Evolutionary conservation across 2,329 filamentous ascomycete genomes (phyloP).

Genomic region (Dactylonectria estremocensis): DNA sequence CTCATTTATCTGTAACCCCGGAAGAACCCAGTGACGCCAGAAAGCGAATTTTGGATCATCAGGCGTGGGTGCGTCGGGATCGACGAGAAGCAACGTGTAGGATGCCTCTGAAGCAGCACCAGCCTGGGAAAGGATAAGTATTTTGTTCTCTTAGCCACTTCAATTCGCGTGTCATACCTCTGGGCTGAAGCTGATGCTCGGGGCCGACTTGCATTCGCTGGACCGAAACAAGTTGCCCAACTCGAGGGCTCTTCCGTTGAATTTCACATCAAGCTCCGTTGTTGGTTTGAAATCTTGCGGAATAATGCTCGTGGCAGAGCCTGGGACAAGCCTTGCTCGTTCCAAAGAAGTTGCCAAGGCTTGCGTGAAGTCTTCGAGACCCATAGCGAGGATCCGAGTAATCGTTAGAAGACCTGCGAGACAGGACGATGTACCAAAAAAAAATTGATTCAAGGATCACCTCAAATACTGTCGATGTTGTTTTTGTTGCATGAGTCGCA

Average conservation of each 20-base stretch:
- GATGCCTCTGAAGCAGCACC: conserved; percentile 48
- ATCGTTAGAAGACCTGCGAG: neutral
- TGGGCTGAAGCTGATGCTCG: conserved; percentile 54
- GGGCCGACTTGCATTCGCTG: conserved; percentile 55
- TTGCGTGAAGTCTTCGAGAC: conserved; percentile 34
- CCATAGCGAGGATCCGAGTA: conserved; percentile 29
- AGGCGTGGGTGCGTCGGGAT: conserved; percentile 70
- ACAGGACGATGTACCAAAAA: neutral
- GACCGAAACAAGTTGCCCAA: conserved; percentile 59
- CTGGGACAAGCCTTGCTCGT: conserved; percentile 58
- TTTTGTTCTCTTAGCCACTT: rapidly evolving
- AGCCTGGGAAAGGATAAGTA: conserved; percentile 27
- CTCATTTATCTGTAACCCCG: conserved; percentile 55
- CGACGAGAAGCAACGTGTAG: conserved; percentile 66
- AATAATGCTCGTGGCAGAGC: conserved; percentile 58
- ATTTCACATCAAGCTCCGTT: conserved; percentile 56
- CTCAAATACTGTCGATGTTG: neutral
- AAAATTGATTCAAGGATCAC: too few relatives aligned
- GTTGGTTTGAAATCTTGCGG: conserved; percentile 59
- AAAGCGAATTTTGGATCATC: conserved; percentile 69
- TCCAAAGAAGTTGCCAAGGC: conserved; percentile 51
- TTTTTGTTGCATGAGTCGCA: neutral
- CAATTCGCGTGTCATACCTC: conserved; percentile 45
- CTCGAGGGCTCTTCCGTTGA: conserved; percentile 52
- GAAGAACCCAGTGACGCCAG: conserved; percentile 69